Base-by-base conservation (phyloP, 139 green algal species). In the Chlorella sp. region DNA sequence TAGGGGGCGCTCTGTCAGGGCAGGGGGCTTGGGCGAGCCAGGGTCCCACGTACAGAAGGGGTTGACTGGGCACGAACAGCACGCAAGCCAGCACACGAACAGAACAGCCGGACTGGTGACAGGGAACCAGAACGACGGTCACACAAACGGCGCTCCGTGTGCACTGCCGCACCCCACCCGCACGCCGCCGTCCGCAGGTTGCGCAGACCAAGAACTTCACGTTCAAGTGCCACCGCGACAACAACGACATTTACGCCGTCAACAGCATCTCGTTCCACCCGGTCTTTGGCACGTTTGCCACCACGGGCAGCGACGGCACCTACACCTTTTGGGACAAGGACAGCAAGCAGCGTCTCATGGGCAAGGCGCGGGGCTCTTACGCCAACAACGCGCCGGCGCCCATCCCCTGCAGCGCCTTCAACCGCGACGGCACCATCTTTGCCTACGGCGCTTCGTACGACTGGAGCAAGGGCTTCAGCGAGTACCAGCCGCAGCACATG, bases 281-380 rank as follows among this genome's bases (percentile, higher is more conserved):
- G 1, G 29, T 17, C 22, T 88, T 88, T 76, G 89, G 89, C 62
- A 98, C 94, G 0, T 98, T 98, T 83, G 89, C 91, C 0, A 98
- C 94, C 2, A 81, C 93, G 0, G 94, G 94, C 31, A 88, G 86
- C 2, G 94, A 98, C 67, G 95, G 94, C 36, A 87, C 87, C 3
- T 99, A 94, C 85, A 97, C 98, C 85, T 99, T 99, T 70, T 99
- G 95, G 95, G 95, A 98, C 87, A 97, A 99, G 82, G 95, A 99
- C 80, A 84, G 32, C 73, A 99, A 99, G 86, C 95, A 98, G 84
- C 85, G 95, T 31, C 83, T 99, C 49, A 98, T 98, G 76, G 92
- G 90, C 60, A 55, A 75, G 60, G 64, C 69, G 23, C 91, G 89
- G 72, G 70, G 72, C 73, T 89, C 23, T 14, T 83, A 87, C 32